A percentile compares a stretch with the other conserved stretches of the same genome.
Evolutionary conservation across 352 stramenopile species (phyloP).

Genomic region (Pythium coloratum): DNA sequence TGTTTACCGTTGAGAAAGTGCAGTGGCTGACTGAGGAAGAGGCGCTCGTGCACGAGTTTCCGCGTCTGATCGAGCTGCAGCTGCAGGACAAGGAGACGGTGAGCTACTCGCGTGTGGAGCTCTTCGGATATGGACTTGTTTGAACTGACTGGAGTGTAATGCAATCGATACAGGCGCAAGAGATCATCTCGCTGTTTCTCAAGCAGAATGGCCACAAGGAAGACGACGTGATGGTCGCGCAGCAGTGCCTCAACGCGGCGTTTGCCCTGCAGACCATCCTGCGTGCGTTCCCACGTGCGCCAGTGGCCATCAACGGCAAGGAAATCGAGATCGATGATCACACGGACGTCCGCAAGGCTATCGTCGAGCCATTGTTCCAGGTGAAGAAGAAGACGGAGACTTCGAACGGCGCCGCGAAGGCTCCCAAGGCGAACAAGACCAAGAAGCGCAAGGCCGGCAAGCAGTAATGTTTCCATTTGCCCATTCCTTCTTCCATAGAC

Average conservation of each 20-base stretch:
- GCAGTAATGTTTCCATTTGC: background rate
- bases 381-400: constrained; percentile 34
- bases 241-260: constrained; percentile 78
- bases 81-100: constrained; percentile 52
- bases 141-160: background rate
- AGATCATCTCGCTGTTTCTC: constrained; percentile 58
- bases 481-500: background rate
- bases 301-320: constrained; percentile 48
- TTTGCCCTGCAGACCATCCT: constrained; percentile 80
- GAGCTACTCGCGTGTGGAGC: background rate
- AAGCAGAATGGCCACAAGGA: constrained; percentile 52
- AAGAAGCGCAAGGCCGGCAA: constrained; percentile 30
- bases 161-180: constrained; percentile 23
- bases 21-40: constrained; percentile 67
- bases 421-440: constrained; percentile 30
- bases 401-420: background rate
- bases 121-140: background rate
- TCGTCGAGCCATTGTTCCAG: constrained; percentile 40
- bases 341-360: constrained; percentile 35
- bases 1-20: constrained; percentile 61
- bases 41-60: constrained; percentile 66
- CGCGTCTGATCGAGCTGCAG: constrained; percentile 76
- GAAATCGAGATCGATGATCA: constrained; percentile 45
- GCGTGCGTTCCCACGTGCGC: constrained; percentile 56
- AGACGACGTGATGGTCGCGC: constrained; percentile 37